A percentile compares a stretch with the other conserved stretches of the same genome.
Conservation (phyloP, 2,329 filamentous ascomycete species). For the Microdochium trichocladiopsis region DNA sequence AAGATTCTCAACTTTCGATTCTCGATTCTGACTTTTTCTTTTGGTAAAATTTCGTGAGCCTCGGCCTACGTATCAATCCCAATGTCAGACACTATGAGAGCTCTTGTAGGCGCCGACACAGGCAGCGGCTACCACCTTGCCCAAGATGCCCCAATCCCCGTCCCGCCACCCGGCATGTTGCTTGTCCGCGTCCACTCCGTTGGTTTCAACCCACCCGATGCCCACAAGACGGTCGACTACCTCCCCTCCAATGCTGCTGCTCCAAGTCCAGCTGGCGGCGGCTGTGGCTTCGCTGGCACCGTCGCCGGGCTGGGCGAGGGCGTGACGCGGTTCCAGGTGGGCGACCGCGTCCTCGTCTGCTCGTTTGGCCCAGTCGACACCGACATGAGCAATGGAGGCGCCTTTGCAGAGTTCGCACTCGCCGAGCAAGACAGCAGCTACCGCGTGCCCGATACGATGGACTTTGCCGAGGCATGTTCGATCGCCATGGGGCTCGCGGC, state of each 20-base stretch:
- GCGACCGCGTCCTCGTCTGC: not conserved
- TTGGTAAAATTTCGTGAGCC: not conserved
- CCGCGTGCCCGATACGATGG: not conserved
- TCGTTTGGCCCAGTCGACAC: not conserved
- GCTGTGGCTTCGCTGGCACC: not conserved
- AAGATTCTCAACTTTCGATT: not conserved
- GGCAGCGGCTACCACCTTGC: not conserved
- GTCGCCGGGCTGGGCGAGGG: not conserved
- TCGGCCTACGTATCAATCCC: not conserved
- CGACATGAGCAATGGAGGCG: not conserved
- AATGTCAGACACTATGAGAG: not conserved
- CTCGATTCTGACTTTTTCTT: too few relatives aligned
- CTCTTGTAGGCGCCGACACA: not conserved
- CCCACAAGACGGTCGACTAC: not conserved
- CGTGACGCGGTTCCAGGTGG: not conserved
- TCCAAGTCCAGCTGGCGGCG: not conserved
- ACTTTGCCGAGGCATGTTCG: not conserved
- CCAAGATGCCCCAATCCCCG: not conserved
- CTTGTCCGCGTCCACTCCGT: not conserved
- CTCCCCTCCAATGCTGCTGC: not conserved
- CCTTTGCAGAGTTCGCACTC: not conserved
- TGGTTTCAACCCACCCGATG: not conserved
- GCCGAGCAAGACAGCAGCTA: not conserved
- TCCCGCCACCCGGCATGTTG: not conserved
- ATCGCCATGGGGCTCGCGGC: not conserved